Conservation (phyloP, 768 basidiomycete genomes). For the Plicaturopsis crispa region DNA sequence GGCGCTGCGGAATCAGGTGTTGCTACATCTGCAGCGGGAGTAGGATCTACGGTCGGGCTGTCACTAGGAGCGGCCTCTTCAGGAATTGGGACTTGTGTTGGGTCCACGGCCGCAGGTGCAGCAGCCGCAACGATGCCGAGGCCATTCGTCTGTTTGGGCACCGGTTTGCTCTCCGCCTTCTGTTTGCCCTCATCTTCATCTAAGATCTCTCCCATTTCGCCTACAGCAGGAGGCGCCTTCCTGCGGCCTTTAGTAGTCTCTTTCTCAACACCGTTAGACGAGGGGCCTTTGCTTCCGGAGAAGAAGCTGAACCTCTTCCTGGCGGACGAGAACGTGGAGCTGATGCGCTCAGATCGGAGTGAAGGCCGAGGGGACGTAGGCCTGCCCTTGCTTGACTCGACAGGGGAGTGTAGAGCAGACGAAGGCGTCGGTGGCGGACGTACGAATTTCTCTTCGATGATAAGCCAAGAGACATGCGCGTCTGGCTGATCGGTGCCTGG, state of each 20-base stretch:
- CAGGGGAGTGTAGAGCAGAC: conserved; percentile 11
- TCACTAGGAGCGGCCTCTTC: conserved; percentile 10
- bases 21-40: conserved; percentile 1
- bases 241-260: conserved; percentile 22
- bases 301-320: conserved; percentile 66
- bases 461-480: conserved; percentile 46
- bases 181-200: conserved; percentile 46
- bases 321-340: conserved; percentile 39
- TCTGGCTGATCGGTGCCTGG: conserved; percentile 2
- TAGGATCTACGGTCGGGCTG: conserved; percentile 8
- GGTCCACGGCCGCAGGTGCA: conserved; percentile 7
- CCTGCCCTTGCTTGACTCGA: conserved; percentile 15
- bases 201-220: conserved; percentile 70
- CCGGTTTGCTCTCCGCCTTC: conserved; percentile 13
- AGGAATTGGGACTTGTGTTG: conserved; percentile 8
- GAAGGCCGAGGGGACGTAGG: conserved; percentile 37
- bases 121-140: conserved; percentile 9
- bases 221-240: conserved; percentile 32
- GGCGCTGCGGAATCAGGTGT: conserved; percentile 3
- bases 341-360: conserved; percentile 33
- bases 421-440: conserved; percentile 26
- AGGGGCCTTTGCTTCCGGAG: conserved; percentile 20
- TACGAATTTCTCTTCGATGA: conserved; percentile 58
- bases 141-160: conserved; percentile 8
- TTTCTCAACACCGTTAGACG: conserved; percentile 18